phyloP scores from a whole-genome alignment of 306 rosid genomes.

The Albizia julibrissin region DNA sequence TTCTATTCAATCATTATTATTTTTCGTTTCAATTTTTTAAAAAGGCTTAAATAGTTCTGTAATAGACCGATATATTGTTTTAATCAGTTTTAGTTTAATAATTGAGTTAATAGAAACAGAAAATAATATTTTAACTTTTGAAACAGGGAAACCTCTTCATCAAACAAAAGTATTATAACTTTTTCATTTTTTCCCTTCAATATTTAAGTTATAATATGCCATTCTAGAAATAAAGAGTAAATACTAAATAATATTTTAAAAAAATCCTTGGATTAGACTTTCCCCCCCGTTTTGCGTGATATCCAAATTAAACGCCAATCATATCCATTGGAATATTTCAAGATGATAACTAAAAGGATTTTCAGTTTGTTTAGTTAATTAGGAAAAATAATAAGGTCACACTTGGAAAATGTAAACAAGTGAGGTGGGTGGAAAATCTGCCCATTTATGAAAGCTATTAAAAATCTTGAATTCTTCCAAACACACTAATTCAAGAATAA shows the following conservation, averaged over 20 bases:
- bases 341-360: not conserved
- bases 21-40: not conserved
- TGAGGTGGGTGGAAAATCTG: not conserved
- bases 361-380: not conserved
- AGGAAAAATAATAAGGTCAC: not conserved
- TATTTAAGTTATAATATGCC: too few species aligned
- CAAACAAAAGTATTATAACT: too few species aligned
- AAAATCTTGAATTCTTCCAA: too few species aligned
- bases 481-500: too few species aligned
- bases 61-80: not conserved
- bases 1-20: not conserved
- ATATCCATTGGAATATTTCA: not conserved
- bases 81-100: not conserved
- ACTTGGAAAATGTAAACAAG: not conserved
- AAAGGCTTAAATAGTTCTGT: not conserved
- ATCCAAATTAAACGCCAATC: not conserved
- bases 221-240: not conserved
- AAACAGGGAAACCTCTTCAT: not conserved
- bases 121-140: not conserved
- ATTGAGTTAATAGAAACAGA: not conserved
- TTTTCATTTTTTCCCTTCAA: not conserved
- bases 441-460: not conserved
- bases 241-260: too few species aligned
- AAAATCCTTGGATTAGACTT: not conserved
- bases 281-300: not conserved